A percentile compares a stretch with the other conserved stretches of the same genome.
These are phyloP conservation scores for Wakefieldia striispora DNA, from an alignment of 768 basidiomycete species.

Conservation along the genomic window DNA sequence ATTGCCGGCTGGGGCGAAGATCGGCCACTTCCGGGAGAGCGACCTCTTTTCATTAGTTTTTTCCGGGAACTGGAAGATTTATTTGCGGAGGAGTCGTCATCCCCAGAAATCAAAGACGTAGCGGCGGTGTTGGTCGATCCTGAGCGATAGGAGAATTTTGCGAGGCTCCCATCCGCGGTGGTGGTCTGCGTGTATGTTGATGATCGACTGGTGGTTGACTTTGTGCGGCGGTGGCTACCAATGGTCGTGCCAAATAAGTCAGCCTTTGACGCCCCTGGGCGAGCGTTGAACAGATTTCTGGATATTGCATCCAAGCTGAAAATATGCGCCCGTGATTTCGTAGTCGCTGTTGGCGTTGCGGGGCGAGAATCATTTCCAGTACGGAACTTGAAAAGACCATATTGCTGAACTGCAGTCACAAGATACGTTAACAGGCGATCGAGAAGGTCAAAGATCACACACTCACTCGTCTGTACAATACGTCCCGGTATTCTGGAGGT, in stretches of 20 bases:
- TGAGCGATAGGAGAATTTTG: conserved; percentile 71
- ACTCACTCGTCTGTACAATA: conserved; percentile 80
- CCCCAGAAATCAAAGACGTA: conserved; percentile 58
- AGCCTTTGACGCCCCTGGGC: conserved; percentile 63
- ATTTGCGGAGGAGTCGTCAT: conserved; percentile 55
- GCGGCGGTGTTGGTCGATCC: conserved; percentile 63
- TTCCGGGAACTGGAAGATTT: conserved; percentile 45
- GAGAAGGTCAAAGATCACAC: neutral
- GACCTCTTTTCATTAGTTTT: conserved; percentile 46
- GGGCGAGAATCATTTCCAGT: conserved; percentile 78
- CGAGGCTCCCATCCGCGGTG: conserved; percentile 63
- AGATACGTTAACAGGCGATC: neutral
- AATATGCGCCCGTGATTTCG: conserved; percentile 74
- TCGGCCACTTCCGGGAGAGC: conserved; percentile 38
- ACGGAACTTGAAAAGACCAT: conserved; percentile 83
- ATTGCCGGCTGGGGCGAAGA: conserved; percentile 35
- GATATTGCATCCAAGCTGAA: conserved; percentile 90
- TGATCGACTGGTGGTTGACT: conserved; percentile 69
- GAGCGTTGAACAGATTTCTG: conserved; percentile 77
- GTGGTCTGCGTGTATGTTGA: conserved; percentile 73
- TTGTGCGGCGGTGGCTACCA: conserved; percentile 56
- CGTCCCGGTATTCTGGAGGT: conserved; percentile 69
- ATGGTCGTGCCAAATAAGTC: conserved; percentile 78
- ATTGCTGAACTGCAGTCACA: conserved; percentile 67
- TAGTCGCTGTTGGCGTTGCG: conserved; percentile 76